Percentiles rank a stretch among this genome's conserved stretches.
phyloP scores from a whole-genome alignment of 2,329 filamentous ascomycete species.

The Pseudocercospora musae region DNA sequence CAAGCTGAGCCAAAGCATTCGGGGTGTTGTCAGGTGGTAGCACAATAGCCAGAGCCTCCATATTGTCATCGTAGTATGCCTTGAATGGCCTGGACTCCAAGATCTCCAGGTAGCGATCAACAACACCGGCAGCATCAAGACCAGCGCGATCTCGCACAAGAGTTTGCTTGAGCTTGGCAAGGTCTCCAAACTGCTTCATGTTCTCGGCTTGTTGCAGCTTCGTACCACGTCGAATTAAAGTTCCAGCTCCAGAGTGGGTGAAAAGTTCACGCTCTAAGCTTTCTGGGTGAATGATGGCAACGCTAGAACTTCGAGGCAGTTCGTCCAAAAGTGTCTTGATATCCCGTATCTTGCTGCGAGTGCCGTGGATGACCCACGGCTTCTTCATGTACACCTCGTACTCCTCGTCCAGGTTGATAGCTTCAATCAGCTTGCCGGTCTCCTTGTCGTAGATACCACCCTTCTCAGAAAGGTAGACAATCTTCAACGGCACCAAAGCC shows the following conservation, averaged over 20 bases:
- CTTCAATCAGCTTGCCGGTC: slow-evolving; percentile 90
- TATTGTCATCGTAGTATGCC: slow-evolving; percentile 89
- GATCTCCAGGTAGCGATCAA: slow-evolving; percentile 80
- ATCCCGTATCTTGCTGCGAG: slow-evolving; percentile 93
- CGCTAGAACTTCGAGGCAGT: slow-evolving; percentile 85
- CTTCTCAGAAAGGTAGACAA: slow-evolving; percentile 98
- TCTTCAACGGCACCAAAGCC: slow-evolving; percentile 87
- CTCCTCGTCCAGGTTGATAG: slow-evolving; percentile 96
- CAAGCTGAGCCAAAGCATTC: slow-evolving; percentile 74
- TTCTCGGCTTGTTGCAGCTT: slow-evolving; percentile 74
- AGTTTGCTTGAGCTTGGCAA: slow-evolving; percentile 74
- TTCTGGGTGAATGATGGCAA: slow-evolving; percentile 95
- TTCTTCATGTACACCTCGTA: slow-evolving; percentile 90
- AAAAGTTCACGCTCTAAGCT: slow-evolving; percentile 96
- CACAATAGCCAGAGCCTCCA: slow-evolving; percentile 89
- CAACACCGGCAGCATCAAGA: slow-evolving; percentile 75
- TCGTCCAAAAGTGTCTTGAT: slow-evolving; percentile 90
- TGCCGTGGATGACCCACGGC: slow-evolving; percentile 93
- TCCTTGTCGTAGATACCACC: slow-evolving; percentile 92
- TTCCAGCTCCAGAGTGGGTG: slow-evolving; percentile 92
- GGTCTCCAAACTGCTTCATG: slow-evolving; percentile 70
- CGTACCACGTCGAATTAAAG: slow-evolving; percentile 85
- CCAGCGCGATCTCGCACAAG: slow-evolving; percentile 78
- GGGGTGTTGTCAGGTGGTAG: slow-evolving; percentile 67
- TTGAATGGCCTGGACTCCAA: slow-evolving; percentile 77